These are phyloP conservation scores for Penicillium sp. DNA, from an alignment of 2,329 filamentous ascomycete genomes.

Conservation along the genomic window DNA sequence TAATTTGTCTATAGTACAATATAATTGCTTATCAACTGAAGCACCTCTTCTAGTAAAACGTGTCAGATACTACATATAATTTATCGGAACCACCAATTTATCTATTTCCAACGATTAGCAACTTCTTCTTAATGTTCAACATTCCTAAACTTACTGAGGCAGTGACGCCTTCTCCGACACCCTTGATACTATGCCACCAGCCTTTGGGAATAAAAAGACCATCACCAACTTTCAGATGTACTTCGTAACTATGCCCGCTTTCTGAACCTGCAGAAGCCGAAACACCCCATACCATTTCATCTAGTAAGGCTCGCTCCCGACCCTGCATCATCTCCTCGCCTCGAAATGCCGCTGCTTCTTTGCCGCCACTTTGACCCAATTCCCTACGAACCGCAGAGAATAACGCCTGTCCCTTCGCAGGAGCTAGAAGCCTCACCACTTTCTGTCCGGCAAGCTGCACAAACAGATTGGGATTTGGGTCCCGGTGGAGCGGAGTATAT, in stretches of 20 bases:
- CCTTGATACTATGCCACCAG: slow-evolving; percentile 85
- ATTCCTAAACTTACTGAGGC: slow-evolving; percentile 51
- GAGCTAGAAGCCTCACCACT: slow-evolving; percentile 68
- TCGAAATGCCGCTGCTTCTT: slow-evolving; percentile 56
- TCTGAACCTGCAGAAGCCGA: slow-evolving; percentile 26
- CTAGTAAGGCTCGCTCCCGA: slow-evolving; percentile 64
- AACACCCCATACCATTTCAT: slow-evolving; percentile 68
- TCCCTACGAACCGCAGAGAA: slow-evolving; percentile 56
- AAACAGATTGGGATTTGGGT: slow-evolving; percentile 93
- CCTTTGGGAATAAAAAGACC: slow-evolving; percentile 76
- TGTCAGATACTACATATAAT: neutral
- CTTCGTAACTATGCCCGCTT: slow-evolving; percentile 47
- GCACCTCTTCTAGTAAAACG: neutral
- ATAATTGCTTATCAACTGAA: neutral
- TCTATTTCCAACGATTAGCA: slow-evolving; percentile 36
- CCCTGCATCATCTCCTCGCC: slow-evolving; percentile 92
- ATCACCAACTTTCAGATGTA: slow-evolving; percentile 64
- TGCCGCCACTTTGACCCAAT: slow-evolving; percentile 35
- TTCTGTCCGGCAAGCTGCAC: slow-evolving; percentile 78
- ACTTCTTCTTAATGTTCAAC: slow-evolving; percentile 4
- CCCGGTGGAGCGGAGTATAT: slow-evolving; percentile 85
- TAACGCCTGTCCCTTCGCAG: slow-evolving; percentile 61
- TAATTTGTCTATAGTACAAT: neutral
- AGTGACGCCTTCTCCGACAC: slow-evolving; percentile 58
- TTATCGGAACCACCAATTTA: slow-evolving; percentile 80